Evolutionary conservation across 164 flowering plant species (phyloP).

Genomic region (Stephania japonica): DNA sequence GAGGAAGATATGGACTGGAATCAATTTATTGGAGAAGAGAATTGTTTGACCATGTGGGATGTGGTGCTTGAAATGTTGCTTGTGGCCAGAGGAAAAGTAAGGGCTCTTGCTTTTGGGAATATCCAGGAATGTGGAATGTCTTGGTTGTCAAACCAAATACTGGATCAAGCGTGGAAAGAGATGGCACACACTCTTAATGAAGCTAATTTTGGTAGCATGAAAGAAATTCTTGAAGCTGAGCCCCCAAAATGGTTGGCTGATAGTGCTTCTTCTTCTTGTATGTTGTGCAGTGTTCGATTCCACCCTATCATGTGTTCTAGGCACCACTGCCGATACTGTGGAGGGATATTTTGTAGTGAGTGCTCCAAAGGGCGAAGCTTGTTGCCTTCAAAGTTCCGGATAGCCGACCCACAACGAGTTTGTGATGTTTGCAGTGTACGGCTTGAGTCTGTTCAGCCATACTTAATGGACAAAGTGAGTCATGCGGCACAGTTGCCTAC

Average conservation of each 20-base stretch:
- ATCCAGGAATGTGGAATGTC: slow-evolving; percentile 31
- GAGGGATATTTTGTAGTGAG: slow-evolving; percentile 86
- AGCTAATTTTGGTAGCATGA: slow-evolving; percentile 45
- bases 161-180: slow-evolving; percentile 92
- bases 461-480: slow-evolving; percentile 89
- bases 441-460: slow-evolving; percentile 76
- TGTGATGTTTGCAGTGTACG: slow-evolving; percentile 95
- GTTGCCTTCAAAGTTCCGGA: slow-evolving; percentile 68
- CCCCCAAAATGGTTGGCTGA: slow-evolving; percentile 95
- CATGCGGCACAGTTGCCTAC: slow-evolving; percentile 88
- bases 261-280: slow-evolving; percentile 85
- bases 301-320: slow-evolving; percentile 96
- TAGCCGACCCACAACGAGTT: slow-evolving; percentile 67
- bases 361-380: slow-evolving; percentile 88
- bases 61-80: slow-evolving; percentile 81
- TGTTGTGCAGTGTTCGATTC: slow-evolving; percentile 82
- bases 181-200: slow-evolving; percentile 93
- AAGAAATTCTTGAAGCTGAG: slow-evolving; percentile 71
- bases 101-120: slow-evolving; percentile 61
- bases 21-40: slow-evolving; percentile 50
- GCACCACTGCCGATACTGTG: slow-evolving; percentile 93
- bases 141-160: slow-evolving; percentile 56
- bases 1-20: slow-evolving; percentile 80
- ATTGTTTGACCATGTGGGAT: slow-evolving; percentile 96
- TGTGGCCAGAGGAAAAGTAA: slow-evolving; percentile 75